Base-by-base conservation (phyloP, 2,329 filamentous ascomycete species). In the Saccharata proteae region DNA sequence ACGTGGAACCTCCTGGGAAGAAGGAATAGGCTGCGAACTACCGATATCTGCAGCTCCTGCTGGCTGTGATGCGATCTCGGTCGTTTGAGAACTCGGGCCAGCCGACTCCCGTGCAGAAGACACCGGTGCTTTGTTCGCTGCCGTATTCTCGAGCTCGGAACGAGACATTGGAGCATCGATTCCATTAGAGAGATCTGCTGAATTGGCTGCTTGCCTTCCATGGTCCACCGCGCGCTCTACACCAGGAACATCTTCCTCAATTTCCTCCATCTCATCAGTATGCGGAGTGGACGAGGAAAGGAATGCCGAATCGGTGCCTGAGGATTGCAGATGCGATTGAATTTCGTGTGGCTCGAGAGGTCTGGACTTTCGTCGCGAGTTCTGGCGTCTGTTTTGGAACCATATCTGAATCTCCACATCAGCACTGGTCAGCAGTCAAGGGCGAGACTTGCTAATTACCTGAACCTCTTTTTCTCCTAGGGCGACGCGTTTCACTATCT, bases 401-500 rank as follows among this genome's bases (percentile, higher is more conserved):
- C 88, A 96, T 46, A 94, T 93, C 88, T 94, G 43, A 25, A n/a
- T n/a, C n/a, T n/a, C n/a, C n/a, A 29, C 12, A 17, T 23, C 26
- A 26, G 21, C 22, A 29, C 26, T 58, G n/a, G n/a, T n/a, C n/a
- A n/a, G n/a, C n/a, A n/a, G n/a, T n/a, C n/a, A n/a, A 37, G 26
- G 24, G 13, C 12, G n/a, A n/a, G n/a, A n/a, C n/a, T n/a, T n/a
- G n/a, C n/a, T n/a, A n/a, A n/a, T 57, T 62, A 93, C 88, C 75
- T 94, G 88, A 21, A 94, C 84, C 64, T 94, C 86, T 57, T 93
- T 94, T 62, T 94, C 86, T 43, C 82, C 88, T 40, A 96, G 68
- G 15, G 82, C 80, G 38, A 94, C 85, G 57, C 77, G 80, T 58
- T 74, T 72, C 38, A 92, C 83, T 41, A 96, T 85, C 36, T 78